phyloP scores from a whole-genome alignment of 176 grass and related monocot genomes.

The Guadua angustifolia region DNA sequence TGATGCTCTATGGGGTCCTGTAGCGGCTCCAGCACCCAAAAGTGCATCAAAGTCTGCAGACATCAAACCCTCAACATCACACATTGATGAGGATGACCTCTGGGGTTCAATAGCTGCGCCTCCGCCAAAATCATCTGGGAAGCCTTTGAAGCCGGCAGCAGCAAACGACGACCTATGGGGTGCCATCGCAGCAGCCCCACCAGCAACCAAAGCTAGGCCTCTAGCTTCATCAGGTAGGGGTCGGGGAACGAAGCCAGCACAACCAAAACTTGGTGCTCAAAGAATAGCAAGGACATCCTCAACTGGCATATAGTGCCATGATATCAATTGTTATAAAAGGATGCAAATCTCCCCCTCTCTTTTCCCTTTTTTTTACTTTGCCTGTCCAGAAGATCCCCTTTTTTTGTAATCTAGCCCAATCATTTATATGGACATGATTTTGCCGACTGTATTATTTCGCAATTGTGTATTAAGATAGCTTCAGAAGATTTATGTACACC shows the following conservation, averaged over 20 bases:
- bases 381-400: slow-evolving; percentile 44
- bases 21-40: slow-evolving; percentile 62
- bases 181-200: slow-evolving; percentile 85
- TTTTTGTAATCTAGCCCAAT: slow-evolving; percentile 64
- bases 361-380: neutral
- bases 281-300: slow-evolving; percentile 76
- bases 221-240: slow-evolving; percentile 78
- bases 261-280: slow-evolving; percentile 92
- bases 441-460: slow-evolving; percentile 45
- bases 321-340: slow-evolving; percentile 54
- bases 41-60: slow-evolving; percentile 52
- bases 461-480: slow-evolving; percentile 44
- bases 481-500: slow-evolving; percentile 45
- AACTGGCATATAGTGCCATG: slow-evolving; percentile 51
- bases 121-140: slow-evolving; percentile 68
- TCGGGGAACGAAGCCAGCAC: slow-evolving; percentile 68
- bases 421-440: slow-evolving; percentile 58
- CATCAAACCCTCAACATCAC: slow-evolving; percentile 52
- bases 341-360: slow-evolving; percentile 22
- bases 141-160: slow-evolving; percentile 53
- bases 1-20: slow-evolving; percentile 77
- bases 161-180: slow-evolving; percentile 74
- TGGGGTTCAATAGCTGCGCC: slow-evolving; percentile 93
- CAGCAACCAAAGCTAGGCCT: slow-evolving; percentile 85
- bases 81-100: slow-evolving; percentile 65